Percentiles rank a stretch among this genome's conserved stretches.
Conservation (phyloP, 2,329 filamentous ascomycete genomes). For the Phoma herbarum region DNA sequence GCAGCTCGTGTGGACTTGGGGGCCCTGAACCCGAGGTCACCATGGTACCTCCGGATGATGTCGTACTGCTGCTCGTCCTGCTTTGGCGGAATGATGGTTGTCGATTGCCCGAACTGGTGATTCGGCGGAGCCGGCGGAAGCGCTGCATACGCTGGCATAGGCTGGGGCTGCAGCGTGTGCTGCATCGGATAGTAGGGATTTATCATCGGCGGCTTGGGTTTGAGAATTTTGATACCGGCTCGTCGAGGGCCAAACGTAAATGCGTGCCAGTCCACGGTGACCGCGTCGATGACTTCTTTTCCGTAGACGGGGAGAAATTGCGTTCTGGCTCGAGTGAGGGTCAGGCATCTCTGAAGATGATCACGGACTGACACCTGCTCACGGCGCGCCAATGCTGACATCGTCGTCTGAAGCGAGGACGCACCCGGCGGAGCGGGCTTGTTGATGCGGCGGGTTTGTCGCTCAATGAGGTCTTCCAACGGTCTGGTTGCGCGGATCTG, state of each 20-base stretch:
- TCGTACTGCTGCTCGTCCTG: slow-evolving; percentile 37
- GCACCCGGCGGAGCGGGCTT: slow-evolving; percentile 61
- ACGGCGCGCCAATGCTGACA: slow-evolving; percentile 74
- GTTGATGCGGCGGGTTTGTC: slow-evolving; percentile 68
- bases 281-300: slow-evolving; percentile 75
- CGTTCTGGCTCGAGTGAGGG: slow-evolving; percentile 81
- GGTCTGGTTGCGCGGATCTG: slow-evolving; percentile 70
- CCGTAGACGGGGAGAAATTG: slow-evolving; percentile 85
- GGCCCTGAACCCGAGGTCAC: slow-evolving; percentile 42
- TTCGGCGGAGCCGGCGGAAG: slow-evolving; percentile 20
- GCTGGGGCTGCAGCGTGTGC: slow-evolving; percentile 16
- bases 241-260: slow-evolving; percentile 48
- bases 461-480: slow-evolving; percentile 75
- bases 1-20: slow-evolving; percentile 39
- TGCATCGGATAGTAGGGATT: slow-evolving; percentile 20
- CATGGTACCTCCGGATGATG: slow-evolving; percentile 54
- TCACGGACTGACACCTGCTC: slow-evolving; percentile 72
- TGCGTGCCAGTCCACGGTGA: slow-evolving; percentile 66
- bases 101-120: slow-evolving; percentile 32
- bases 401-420: slow-evolving; percentile 72
- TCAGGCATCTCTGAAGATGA: slow-evolving; percentile 81
- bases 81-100: slow-evolving; percentile 32
- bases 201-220: slow-evolving; percentile 18
- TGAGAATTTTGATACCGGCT: slow-evolving; percentile 50
- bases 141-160: slow-evolving; percentile 2